phyloP scores from a whole-genome alignment of 345 rosid genomes.

The Orychophragmus violaceus region DNA sequence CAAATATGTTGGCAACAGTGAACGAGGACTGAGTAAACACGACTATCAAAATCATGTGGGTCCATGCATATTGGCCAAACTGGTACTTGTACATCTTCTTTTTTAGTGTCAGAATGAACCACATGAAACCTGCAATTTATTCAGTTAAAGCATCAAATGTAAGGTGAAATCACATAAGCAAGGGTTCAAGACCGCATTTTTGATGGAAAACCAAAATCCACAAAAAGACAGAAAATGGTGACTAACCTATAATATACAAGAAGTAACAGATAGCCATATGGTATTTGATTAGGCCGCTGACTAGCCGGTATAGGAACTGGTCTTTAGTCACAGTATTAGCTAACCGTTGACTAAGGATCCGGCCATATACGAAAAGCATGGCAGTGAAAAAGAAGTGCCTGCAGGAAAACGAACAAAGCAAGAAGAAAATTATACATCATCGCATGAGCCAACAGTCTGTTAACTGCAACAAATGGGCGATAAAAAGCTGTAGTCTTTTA shows the following conservation, averaged over 20 bases:
- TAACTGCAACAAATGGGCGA: not conserved
- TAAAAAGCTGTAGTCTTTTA: constrained; percentile 19
- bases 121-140: constrained; percentile 69
- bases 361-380: constrained; percentile 92
- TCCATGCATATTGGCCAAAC: constrained; percentile 99
- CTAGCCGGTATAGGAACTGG: constrained; percentile 72
- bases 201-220: not conserved
- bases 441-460: not conserved
- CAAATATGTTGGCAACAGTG: constrained; percentile 96
- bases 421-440: not conserved
- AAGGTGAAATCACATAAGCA: not conserved
- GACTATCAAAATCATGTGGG: constrained; percentile 95
- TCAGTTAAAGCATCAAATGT: not conserved
- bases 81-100: constrained; percentile 99
- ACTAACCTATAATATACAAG: constrained; percentile 82
- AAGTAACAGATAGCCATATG: constrained; percentile 88
- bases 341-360: constrained; percentile 87
- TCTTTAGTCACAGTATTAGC: constrained; percentile 83
- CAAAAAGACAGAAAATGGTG: not conserved
- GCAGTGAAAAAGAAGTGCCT: constrained; percentile 99
- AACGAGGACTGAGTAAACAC: constrained; percentile 96
- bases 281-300: constrained; percentile 76
- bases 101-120: constrained; percentile 95
- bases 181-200: not conserved
- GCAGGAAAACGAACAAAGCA: constrained; percentile 5